Evolutionary conservation across 2,329 filamentous ascomycete species (phyloP).

Genomic region (Pestalotiopsis sp.): DNA sequence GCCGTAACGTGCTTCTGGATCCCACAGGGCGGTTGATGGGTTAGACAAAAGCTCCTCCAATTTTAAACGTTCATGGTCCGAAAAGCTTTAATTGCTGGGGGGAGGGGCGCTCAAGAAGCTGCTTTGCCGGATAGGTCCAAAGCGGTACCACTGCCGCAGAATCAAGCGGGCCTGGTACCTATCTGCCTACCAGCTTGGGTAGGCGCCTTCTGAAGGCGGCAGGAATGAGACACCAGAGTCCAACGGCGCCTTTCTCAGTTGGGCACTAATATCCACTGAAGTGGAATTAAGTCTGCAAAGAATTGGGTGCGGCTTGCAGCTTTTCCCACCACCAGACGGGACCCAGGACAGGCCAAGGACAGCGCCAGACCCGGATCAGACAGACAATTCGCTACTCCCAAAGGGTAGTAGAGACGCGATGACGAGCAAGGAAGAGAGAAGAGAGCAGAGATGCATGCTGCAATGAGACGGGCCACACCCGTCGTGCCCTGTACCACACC

Average conservation of each 20-base stretch:
- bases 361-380: background rate
- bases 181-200: background rate
- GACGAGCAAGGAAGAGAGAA: background rate
- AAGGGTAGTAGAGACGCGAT: background rate
- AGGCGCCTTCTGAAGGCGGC: constrained; percentile 1
- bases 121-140: background rate
- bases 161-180: background rate
- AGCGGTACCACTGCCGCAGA: background rate
- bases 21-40: background rate
- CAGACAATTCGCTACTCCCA: background rate
- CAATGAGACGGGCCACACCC: background rate
- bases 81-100: constrained; percentile 8
- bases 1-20: background rate
- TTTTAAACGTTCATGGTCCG: constrained; percentile 8
- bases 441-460: background rate
- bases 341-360: background rate
- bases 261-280: constrained; percentile 12
- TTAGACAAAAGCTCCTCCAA: constrained; percentile 15
- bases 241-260: constrained; percentile 8
- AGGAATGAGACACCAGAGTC: background rate
- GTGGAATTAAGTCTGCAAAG: background rate
- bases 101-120: background rate
- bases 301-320: constrained; percentile 12
- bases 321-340: background rate
- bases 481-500: background rate